phyloP scores from a whole-genome alignment of 331 rosid genomes.

The Cydonia oblonga region DNA sequence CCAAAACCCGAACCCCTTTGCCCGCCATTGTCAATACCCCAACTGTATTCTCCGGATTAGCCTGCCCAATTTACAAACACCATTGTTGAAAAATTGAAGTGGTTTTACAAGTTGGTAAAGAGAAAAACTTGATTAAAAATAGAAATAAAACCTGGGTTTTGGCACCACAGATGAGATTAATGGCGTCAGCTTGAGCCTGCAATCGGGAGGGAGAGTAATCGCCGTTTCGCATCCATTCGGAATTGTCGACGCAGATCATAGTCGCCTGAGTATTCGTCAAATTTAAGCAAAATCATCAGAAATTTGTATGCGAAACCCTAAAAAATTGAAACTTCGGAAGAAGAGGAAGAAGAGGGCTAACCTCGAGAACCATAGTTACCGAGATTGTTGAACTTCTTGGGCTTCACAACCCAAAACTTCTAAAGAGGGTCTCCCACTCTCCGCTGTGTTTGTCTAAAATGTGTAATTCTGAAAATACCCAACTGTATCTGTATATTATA shows the following conservation, averaged over 20 bases:
- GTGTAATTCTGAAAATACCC: background rate
- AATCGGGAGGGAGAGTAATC: conserved; percentile 80
- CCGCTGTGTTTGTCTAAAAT: background rate
- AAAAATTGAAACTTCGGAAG: background rate
- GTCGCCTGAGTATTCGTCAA: conserved; percentile 43
- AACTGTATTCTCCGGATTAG: conserved; percentile 89
- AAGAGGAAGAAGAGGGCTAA: background rate
- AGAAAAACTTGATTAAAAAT: background rate
- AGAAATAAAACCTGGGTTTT: conserved; percentile 63
- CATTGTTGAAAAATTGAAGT: background rate
- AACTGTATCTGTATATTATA: background rate
- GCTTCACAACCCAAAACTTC: background rate
- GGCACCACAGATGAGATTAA: conserved; percentile 86
- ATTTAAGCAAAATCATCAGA: conserved; percentile 2
- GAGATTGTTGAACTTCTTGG: background rate
- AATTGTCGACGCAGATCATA: conserved; percentile 91
- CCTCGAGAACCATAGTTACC: conserved; percentile 78
- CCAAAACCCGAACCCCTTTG: conserved; percentile 20
- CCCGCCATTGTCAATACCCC: conserved; percentile 94
- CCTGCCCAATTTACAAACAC: conserved; percentile 28
- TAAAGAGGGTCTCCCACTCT: background rate
- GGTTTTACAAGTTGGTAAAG: background rate
- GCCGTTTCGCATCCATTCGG: conserved; percentile 96
- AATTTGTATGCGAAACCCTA: conserved; percentile 31
- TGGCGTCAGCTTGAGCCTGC: conserved; percentile 89